A percentile compares a stretch with the other conserved stretches of the same genome.
phyloP scores from a whole-genome alignment of 371 early-diverging fungal genomes.

The Basidiobolus meristosporus region DNA sequence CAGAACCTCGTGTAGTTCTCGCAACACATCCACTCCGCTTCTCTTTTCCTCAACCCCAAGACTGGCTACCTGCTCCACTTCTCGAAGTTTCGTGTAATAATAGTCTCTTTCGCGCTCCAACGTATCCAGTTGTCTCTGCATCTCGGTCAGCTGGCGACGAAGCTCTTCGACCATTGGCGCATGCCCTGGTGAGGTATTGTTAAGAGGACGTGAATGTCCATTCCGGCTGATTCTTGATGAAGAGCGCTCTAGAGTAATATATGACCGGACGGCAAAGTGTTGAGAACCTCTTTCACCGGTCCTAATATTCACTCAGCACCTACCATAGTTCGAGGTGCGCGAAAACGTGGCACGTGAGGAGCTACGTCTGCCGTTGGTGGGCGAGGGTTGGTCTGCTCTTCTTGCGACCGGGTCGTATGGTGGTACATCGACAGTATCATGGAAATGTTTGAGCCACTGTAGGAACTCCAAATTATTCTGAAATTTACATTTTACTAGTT shows the following conservation, averaged over 20 bases:
- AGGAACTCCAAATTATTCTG: conserved; percentile 94
- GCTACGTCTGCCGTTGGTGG: not conserved
- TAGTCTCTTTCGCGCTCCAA: conserved; percentile 91
- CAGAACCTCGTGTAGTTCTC: conserved; percentile 60
- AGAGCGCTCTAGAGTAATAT: too few species aligned
- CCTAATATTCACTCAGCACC: too few species aligned
- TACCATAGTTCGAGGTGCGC: too few species aligned
- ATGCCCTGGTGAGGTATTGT: too few species aligned
- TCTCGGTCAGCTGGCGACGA: conserved; percentile 49
- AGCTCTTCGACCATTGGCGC: conserved; percentile 38
- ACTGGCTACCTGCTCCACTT: conserved; percentile 79
- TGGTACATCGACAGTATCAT: too few species aligned
- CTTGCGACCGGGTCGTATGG: not conserved
- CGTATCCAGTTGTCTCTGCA: conserved; percentile 66
- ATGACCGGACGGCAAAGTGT: too few species aligned
- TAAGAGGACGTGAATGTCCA: too few species aligned
- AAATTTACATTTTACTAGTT: conserved; percentile 78
- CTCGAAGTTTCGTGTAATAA: conserved; percentile 80
- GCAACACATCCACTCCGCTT: conserved; percentile 21
- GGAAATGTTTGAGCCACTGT: conserved; percentile 81
- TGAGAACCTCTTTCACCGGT: too few species aligned
- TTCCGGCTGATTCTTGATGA: too few species aligned
- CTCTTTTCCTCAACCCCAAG: conserved; percentile 24
- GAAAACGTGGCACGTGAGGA: not conserved
- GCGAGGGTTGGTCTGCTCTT: not conserved